phyloP scores from a whole-genome alignment of 768 basidiomycete genomes.

The Chalciporus chontae region DNA sequence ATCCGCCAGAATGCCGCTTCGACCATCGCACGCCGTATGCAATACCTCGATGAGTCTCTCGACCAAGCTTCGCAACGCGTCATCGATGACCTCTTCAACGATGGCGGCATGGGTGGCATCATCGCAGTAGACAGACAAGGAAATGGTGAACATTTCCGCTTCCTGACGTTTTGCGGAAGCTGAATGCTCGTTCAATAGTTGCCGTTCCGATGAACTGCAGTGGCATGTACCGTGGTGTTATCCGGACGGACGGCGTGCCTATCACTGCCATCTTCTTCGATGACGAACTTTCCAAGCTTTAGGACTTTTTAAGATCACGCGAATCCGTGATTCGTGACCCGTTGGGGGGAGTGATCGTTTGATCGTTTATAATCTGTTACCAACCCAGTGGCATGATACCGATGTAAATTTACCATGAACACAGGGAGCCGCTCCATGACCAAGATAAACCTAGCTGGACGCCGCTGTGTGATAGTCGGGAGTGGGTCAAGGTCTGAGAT shows the following conservation, averaged over 20 bases:
- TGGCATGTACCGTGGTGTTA: slow-evolving; percentile 82
- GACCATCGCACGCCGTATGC: slow-evolving; percentile 65
- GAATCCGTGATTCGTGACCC: no score
- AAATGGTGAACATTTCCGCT: slow-evolving; percentile 46
- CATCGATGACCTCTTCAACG: slow-evolving; percentile 52
- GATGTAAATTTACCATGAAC: no score
- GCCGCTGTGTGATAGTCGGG: no score
- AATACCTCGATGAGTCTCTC: slow-evolving; percentile 55
- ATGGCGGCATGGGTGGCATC: slow-evolving; percentile 70
- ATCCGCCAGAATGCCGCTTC: slow-evolving; percentile 67
- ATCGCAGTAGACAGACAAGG: slow-evolving; percentile 69
- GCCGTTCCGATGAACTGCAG: slow-evolving; percentile 70
- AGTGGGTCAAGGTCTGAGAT: slow-evolving; percentile 82
- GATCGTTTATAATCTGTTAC: no score
- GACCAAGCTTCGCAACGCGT: slow-evolving; percentile 50
- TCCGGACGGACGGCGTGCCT: slow-evolving; percentile 63
- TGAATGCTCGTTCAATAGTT: slow-evolving; percentile 38
- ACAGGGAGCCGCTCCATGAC: no score
- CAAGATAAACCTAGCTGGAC: no score
- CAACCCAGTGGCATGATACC: no score
- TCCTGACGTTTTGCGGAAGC: not conserved
- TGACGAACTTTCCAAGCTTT: slow-evolving; percentile 41
- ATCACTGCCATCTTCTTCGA: slow-evolving; percentile 77
- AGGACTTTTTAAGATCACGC: not conserved
- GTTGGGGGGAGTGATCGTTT: no score